phyloP scores from a whole-genome alignment of 495 filamentous ascomycete genomes.

The Lophiostoma macrostomum region DNA sequence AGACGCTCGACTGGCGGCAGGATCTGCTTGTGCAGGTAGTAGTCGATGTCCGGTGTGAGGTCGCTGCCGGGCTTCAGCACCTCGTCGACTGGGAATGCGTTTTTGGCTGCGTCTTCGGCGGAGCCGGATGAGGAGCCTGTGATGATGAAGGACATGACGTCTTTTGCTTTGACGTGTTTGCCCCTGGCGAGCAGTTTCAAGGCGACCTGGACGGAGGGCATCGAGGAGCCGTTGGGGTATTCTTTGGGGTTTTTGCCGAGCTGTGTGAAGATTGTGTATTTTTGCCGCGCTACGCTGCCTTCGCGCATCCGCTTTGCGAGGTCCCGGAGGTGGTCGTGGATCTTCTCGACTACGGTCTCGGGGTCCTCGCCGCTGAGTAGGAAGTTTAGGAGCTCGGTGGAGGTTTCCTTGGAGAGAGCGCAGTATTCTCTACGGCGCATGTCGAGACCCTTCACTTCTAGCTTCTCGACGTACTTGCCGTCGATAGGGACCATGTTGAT shows the following conservation, averaged over 20 bases:
- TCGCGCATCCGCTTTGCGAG: conserved; percentile 80
- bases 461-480: conserved; percentile 87
- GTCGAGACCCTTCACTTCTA: conserved; percentile 97
- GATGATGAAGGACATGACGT: conserved; percentile 94
- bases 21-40: conserved; percentile 97
- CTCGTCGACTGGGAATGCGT: conserved; percentile 82
- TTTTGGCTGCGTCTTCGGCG: conserved; percentile 75
- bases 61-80: conserved; percentile 70
- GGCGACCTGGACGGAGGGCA: conserved; percentile 98
- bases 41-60: conserved; percentile 82
- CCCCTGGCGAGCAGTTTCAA: conserved; percentile 82
- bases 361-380: conserved; percentile 91
- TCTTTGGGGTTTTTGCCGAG: conserved; percentile 90
- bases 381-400: conserved; percentile 74
- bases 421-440: conserved; percentile 98
- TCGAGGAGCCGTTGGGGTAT: conserved; percentile 85
- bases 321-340: conserved; percentile 88
- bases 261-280: conserved; percentile 98
- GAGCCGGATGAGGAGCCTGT: conserved; percentile 71
- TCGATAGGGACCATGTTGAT: conserved; percentile 88
- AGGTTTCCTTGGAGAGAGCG: conserved; percentile 87
- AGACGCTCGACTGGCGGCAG: conserved; percentile 97
- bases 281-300: conserved; percentile 64
- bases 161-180: conserved; percentile 82
- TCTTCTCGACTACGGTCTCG: conserved; percentile 79